Base-by-base conservation (phyloP, 75 land plant genomes). In the Selaginella moellendorffii region DNA sequence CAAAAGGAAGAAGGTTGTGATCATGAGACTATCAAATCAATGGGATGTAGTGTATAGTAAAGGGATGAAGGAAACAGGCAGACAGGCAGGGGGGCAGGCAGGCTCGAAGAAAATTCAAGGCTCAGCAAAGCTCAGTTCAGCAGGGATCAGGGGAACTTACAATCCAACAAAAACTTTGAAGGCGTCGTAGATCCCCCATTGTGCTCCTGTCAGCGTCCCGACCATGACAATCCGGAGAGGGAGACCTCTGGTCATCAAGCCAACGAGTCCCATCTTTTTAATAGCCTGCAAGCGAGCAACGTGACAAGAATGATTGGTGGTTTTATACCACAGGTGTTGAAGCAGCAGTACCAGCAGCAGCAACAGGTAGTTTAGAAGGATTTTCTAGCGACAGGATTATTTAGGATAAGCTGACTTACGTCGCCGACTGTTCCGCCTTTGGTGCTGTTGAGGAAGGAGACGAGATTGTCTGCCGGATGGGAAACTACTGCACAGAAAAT, bases 381-480 rank as follows among this genome's bases (percentile, higher is more conserved):
- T n/a, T n/a, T n/a, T n/a, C n/a, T n/a, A n/a, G n/a, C n/a, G n/a
- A n/a, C n/a, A n/a, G n/a, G n/a, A n/a, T n/a, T n/a, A n/a, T n/a
- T n/a, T n/a, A n/a, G n/a, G n/a, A n/a, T n/a, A n/a, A n/a, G n/a
- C n/a, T n/a, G n/a, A 36, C 46, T 36, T 36, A 78, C 80, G 31
- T 76, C 66, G 14, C 69, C 65, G 46, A 82, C 81, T 19, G 90
- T 87, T 26, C 85, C 92, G 29, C 81, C 90, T 68, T 85, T 82
- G 14, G 90, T 85, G 71, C 81, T 87, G 70, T 87, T 87, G 8
- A 87, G 79, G 76, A 85, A 87, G 52, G 92, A 87, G 27, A 87
- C 92, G 5, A 87, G 79, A 54, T 87, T 87, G 51, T 87, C 92
- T 27, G 92, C 92, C 1, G 92, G 92, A 30, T 87, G 92, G 1